These are phyloP conservation scores for Zygotorulaspora florentina DNA, from an alignment of 805 yeast species.

Conservation along the genomic window DNA sequence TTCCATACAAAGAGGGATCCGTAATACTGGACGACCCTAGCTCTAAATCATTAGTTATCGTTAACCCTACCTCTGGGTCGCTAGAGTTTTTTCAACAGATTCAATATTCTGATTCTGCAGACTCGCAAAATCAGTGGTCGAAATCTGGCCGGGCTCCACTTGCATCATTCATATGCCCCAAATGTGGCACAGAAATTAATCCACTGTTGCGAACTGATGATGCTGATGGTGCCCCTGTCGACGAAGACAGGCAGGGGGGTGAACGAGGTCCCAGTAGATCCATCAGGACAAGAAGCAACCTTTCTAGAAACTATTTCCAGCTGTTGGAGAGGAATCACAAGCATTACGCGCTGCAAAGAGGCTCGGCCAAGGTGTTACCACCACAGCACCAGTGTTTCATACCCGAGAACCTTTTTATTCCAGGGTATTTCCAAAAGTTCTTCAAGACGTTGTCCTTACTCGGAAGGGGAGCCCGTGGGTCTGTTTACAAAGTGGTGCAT, in stretches of 20 bases:
- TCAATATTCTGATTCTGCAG: slow-evolving; percentile 7
- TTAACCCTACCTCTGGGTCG: slow-evolving; percentile 26
- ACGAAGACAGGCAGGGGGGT: not conserved
- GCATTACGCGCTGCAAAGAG: slow-evolving; percentile 9
- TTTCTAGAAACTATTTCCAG: slow-evolving; percentile 22
- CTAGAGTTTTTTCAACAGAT: slow-evolving; percentile 24
- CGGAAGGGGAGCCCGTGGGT: slow-evolving; percentile 83
- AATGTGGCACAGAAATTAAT: slow-evolving; percentile 30
- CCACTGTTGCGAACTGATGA: slow-evolving; percentile 1
- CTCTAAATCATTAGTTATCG: slow-evolving; percentile 30
- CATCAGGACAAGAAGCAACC: slow-evolving; percentile 6
- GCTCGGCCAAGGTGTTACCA: slow-evolving; percentile 5
- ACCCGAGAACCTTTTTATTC: slow-evolving; percentile 62
- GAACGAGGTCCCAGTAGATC: slow-evolving; percentile 1
- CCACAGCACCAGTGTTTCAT: slow-evolving; percentile 26
- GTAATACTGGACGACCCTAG: slow-evolving; percentile 29
- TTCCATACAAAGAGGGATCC: slow-evolving; percentile 27
- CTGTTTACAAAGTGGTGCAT: slow-evolving; percentile 81
- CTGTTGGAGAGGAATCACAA: slow-evolving; percentile 20
- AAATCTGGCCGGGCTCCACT: slow-evolving; percentile 12
- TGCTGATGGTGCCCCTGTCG: not conserved
- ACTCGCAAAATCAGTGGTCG: slow-evolving; percentile 3
- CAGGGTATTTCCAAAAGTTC: slow-evolving; percentile 74
- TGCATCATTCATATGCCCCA: slow-evolving; percentile 29
- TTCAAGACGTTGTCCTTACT: slow-evolving; percentile 56